Evolutionary conservation across 164 flowering plant genomes (phyloP).

Genomic region (Platanus orientalis): DNA sequence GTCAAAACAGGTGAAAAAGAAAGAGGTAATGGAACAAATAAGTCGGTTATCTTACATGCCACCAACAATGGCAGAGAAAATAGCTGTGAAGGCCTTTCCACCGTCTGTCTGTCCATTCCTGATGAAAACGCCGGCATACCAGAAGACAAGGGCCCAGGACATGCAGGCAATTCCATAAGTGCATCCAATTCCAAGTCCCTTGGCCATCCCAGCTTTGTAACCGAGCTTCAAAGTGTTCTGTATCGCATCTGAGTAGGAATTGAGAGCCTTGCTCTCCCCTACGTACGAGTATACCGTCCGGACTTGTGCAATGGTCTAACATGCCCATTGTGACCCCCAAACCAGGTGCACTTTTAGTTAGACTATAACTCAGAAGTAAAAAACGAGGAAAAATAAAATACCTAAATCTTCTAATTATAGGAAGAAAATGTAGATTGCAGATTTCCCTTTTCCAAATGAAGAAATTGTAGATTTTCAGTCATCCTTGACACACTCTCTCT

Average conservation of each 20-base stretch:
- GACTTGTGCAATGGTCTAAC: conserved; percentile 90
- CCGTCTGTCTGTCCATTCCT: conserved; percentile 93
- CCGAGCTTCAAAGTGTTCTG: conserved; percentile 81
- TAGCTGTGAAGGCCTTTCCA: conserved; percentile 95
- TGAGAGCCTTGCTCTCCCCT: conserved; percentile 79
- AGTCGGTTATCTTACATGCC: conserved; percentile 72
- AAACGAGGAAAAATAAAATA: too few species aligned
- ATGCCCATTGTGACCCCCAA: too few species aligned
- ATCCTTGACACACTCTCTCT: too few species aligned
- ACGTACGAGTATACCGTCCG: conserved; percentile 84
- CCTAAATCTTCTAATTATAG: too few species aligned
- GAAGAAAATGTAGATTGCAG: too few species aligned
- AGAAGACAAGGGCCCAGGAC: conserved; percentile 86
- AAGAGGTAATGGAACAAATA: neutral
- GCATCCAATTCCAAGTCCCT: conserved; percentile 88
- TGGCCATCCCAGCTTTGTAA: conserved; percentile 94
- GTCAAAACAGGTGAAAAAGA: neutral
- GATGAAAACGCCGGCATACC: conserved; percentile 97
- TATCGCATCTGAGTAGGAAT: conserved; percentile 76
- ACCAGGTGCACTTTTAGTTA: too few species aligned
- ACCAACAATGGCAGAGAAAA: conserved; percentile 97
- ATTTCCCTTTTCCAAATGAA: too few species aligned
- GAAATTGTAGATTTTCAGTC: too few species aligned
- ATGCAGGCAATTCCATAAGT: conserved; percentile 90
- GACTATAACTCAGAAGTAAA: too few species aligned